These are phyloP conservation scores for Pleoardoris graminearum DNA, from an alignment of 2,329 filamentous ascomycete species.

Conservation along the genomic window DNA sequence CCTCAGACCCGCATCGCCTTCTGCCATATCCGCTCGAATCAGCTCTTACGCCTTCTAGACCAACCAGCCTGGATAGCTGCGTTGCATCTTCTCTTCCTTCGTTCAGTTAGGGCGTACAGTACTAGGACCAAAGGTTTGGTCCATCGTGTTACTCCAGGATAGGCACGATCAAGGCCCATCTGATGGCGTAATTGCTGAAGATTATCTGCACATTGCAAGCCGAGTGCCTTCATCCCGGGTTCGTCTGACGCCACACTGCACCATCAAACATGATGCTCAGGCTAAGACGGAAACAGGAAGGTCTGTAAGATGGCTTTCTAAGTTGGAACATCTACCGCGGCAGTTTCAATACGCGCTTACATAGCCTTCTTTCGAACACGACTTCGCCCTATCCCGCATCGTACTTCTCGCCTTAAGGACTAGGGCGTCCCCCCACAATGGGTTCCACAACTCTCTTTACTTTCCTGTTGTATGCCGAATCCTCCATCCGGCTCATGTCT, in stretches of 20 bases:
- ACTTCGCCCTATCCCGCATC: conserved; percentile 30
- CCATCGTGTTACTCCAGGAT: no score
- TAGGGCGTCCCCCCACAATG: conserved; percentile 36
- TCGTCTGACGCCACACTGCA: conserved; percentile 21
- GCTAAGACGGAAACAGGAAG: conserved; percentile 30
- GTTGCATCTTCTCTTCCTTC: neutral
- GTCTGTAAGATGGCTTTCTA: conserved; percentile 32
- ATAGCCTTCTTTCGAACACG: conserved; percentile 27
- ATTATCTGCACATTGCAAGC: no score
- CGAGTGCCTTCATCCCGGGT: conserved; percentile 15
- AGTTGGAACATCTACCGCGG: conserved; percentile 31
- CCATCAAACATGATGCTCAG: conserved; percentile 27
- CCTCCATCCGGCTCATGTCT: conserved; percentile 18
- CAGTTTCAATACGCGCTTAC: conserved; percentile 17
- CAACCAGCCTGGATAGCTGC: neutral
- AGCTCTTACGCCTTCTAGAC: neutral
- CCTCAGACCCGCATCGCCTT: conserved; percentile 6
- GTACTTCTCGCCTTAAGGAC: conserved; percentile 34
- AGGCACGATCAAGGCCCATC: no score
- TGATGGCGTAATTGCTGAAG: no score
- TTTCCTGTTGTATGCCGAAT: conserved; percentile 53
- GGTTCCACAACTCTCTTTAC: conserved; percentile 65
- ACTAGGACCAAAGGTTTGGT: no score
- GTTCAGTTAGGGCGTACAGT: neutral
- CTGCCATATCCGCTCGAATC: neutral